Evolutionary conservation across 2,329 filamentous ascomycete genomes (phyloP), one percentile per base, ranked within the genome.

Genomic region (Plenodomus biglobosus): DNA sequence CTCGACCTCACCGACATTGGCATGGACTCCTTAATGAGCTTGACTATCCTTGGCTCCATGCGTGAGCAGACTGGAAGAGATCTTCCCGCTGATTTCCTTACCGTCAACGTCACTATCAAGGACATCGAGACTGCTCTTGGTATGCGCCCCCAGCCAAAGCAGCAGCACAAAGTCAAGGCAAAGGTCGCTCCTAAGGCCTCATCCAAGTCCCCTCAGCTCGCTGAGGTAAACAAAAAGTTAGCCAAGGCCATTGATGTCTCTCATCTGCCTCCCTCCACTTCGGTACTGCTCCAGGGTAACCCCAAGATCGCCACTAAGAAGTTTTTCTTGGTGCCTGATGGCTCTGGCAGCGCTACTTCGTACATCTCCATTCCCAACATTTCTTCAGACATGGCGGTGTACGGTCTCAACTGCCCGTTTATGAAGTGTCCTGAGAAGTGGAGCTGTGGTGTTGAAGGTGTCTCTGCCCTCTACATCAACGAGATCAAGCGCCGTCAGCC

Each of bases 401-500:
- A 75, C 57, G 78, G 78, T 44, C 70, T 88, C 56, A 87, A 87
- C 70, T 88, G 83, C 40, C 85, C 85, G 3, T 88, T 85, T 74
- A 85, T 87, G 82, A 86, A 84, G 73, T 81, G 78, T 1, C 85
- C 85, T 0, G 79, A 84, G 50, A 80, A 85, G 60, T 87, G 81
- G 73, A 79, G 78, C 21, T 85, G 83, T 60, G 84, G 84, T 50
- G 82, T 88, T 44, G 81, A 85, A 59, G 83, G 83, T 20, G 82
- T 86, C 65, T 81, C 84, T 5, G 72, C 78, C 56, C 80, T 85
- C 64, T 88, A 85, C 70, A 80, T 88, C 34, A 74, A 78, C 3
- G 86, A 90, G 71, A 87, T 90, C 70, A 85, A 84, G 70, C 81
- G 83, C 4, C 85, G 86, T 42, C 86, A 90, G 70, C 83, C 86